A percentile compares a stretch with the other conserved stretches of the same genome.
Evolutionary conservation across 192 early-diverging fungal genomes (phyloP).

Genomic region (Mortierella hygrophila): DNA sequence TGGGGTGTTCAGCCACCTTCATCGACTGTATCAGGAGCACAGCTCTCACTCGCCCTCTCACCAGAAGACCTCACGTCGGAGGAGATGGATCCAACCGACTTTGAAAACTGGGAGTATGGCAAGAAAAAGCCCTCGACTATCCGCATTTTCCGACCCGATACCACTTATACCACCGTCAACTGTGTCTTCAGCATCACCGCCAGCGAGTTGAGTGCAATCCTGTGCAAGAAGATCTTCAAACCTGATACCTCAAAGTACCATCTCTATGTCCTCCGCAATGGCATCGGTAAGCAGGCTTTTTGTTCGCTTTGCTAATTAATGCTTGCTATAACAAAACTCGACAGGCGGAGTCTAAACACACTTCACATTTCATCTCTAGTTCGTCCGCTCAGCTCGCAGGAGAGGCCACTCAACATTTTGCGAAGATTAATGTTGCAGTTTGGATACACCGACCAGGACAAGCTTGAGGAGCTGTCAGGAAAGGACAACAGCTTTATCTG

Average conservation of each 20-base stretch:
- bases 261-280: conserved; percentile 57
- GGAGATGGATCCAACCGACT: conserved; percentile 38
- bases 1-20: conserved; percentile 46
- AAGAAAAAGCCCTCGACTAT: conserved; percentile 57
- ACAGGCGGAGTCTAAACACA: neutral
- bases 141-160: conserved; percentile 83
- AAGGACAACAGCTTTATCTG: conserved; percentile 90
- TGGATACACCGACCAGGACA: conserved; percentile 84
- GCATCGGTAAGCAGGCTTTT: conserved; percentile 48
- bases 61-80: conserved; percentile 29
- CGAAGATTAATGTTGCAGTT: conserved; percentile 80
- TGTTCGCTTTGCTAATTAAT: neutral
- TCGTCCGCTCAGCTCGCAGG: conserved; percentile 74
- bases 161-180: conserved; percentile 84
- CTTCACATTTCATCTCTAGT: conserved; percentile 59
- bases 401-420: conserved; percentile 82
- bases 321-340: neutral
- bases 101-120: conserved; percentile 45
- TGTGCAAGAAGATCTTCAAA: conserved; percentile 88
- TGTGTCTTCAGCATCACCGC: conserved; percentile 77
- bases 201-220: conserved; percentile 77
- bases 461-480: conserved; percentile 81
- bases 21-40: neutral
- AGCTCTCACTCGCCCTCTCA: conserved; percentile 18
- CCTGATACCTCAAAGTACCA: conserved; percentile 71